Base-by-base conservation (phyloP, 768 basidiomycete genomes). In the Naematelia encephala region DNA sequence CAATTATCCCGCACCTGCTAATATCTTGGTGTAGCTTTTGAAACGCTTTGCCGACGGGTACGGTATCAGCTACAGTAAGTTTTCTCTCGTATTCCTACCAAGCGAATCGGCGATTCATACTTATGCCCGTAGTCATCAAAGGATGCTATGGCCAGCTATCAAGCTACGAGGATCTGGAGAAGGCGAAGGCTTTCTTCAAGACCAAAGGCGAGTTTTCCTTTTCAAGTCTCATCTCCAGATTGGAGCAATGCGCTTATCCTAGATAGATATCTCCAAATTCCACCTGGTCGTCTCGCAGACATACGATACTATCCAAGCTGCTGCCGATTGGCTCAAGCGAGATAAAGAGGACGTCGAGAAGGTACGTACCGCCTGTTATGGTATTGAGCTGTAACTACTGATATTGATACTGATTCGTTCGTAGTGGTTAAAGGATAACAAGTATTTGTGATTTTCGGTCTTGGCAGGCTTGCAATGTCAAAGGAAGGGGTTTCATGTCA, bases 31-130 rank as follows among this genome's bases (percentile, higher is more conserved):
- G 48, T 28, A 67, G 65, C 67, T 75, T 34, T 70, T 87, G 84
- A 76, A 86, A 70, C 83, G 86, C 42, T 88, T 87, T 73, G 85
- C 84, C 68, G 85, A 84, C 61, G 88, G 85, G 74, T 67, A 69
- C 64, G 75, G 65, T 46, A 64, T 75, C 46, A 67, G 59, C 54
- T 67, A 73, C 65, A 64, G 65, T 69, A 22, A 34, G 56, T 45
- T 30, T 3, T 50, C 21, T 4, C 14, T 60, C 22, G 4, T 19
- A 30, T 26, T 25, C 45, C 13, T 47, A 39, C 26, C n/a, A 22
- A 47, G 62, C 16, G 19, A 10, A 26, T 19, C 27, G 30, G 22
- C 34, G 34, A 16, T 28, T 26, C 22, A 39, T 53, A 22, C 57
- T 62, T 23, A 54, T 50, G 11, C 8, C 16, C 22, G 16, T 44